Base-by-base conservation (phyloP, 1,284 basidiomycete genomes). In the Melanopsichium pennsylvanicum region DNA sequence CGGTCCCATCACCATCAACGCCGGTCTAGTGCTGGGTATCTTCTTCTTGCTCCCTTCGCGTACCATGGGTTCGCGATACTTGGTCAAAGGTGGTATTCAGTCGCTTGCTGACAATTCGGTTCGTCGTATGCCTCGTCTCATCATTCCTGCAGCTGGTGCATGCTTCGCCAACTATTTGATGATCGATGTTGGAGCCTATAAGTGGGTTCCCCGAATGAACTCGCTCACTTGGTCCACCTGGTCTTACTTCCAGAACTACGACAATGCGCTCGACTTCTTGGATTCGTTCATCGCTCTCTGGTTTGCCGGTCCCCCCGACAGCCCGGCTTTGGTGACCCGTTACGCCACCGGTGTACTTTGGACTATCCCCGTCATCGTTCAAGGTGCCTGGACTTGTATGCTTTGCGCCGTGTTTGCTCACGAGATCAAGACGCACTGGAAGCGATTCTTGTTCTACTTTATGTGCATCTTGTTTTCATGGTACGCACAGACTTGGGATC, bases 341-440 rank as follows among this genome's bases (percentile, higher is more conserved):
- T 76, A 76, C 34, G 74, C 74, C 23, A 76, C 74, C 29, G 74
- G 74, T 64, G 71, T 76, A 32, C 72, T 76, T 21, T 76, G 74
- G 74, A 76, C 74, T 8, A 72, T 75, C 29, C 74, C 74, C 12
- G 56, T 76, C 26, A 75, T 75, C 23, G 70, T 76, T 11, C 70
- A 72, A 34, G 58, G 62, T 27, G 61, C 60, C 10, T 76, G 74
- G 74, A 73, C 71, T 7, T 67, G 61, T 26, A 62, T 70, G 56
- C 57, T 62, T 5, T 70, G 66, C 44, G 74, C 70, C 18, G 57
- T 76, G 12, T 61, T 75, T 41, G 72, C 69, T 7, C 67, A 67
- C 46, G 64, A 72, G 58, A 70, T 76, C 58, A 66, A 58, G 54
- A 75, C 64, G 31, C 41, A 54, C 15, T 60, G 49, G 50, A 76